These are phyloP conservation scores for Salix viminalis DNA, from an alignment of 345 rosid species.

Conservation along the genomic window DNA sequence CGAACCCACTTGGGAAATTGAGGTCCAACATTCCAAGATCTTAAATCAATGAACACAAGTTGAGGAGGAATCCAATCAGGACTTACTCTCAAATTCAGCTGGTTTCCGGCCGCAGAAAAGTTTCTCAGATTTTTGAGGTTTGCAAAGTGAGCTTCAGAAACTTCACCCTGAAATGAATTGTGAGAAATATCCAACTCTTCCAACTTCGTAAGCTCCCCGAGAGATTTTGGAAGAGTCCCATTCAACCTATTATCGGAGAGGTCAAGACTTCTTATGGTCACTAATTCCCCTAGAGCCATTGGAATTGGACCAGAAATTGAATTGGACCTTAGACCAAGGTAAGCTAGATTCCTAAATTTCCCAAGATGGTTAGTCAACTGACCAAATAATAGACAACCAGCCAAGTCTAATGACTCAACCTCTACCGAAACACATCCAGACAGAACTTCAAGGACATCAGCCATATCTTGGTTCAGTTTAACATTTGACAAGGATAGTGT, in stretches of 20 bases:
- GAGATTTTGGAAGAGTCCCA: slow-evolving; percentile 15
- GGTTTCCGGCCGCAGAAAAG: background rate
- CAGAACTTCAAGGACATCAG: background rate
- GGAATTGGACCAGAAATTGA: slow-evolving; percentile 27
- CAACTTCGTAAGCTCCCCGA: slow-evolving; percentile 13
- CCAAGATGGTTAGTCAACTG: slow-evolving; percentile 10
- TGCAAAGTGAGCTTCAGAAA: slow-evolving; percentile 19
- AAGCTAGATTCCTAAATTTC: slow-evolving; percentile 2
- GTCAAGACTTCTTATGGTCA: background rate
- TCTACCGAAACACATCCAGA: background rate
- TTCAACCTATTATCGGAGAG: slow-evolving; percentile 8
- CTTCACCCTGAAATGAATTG: slow-evolving; percentile 20
- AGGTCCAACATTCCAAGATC: background rate
- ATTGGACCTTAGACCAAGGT: background rate
- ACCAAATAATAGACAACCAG: slow-evolving; percentile 6
- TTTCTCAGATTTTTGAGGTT: slow-evolving; percentile 19
- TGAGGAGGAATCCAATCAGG: background rate
- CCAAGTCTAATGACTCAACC: background rate
- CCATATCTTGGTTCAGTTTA: background rate
- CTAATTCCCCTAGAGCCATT: background rate
- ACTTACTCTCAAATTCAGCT: background rate
- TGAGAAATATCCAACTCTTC: background rate
- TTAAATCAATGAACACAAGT: background rate
- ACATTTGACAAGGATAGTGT: background rate
- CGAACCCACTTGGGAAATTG: slow-evolving; percentile 1